phyloP scores from a whole-genome alignment of 148 eudicot genomes.

The Rhododendron henanense region DNA sequence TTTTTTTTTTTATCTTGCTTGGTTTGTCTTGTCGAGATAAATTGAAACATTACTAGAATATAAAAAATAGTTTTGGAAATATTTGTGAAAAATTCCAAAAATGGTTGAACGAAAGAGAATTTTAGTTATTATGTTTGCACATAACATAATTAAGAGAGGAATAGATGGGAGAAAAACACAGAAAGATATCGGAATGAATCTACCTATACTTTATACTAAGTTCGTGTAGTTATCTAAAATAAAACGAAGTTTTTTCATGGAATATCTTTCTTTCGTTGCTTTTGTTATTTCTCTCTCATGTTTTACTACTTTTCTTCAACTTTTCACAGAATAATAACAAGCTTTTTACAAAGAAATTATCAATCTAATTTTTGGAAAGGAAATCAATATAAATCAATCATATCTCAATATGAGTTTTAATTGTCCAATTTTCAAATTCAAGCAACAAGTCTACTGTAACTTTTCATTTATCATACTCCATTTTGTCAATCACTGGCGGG shows the following conservation, averaged over 20 bases:
- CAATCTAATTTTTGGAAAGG: neutral
- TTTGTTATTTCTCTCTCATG: neutral
- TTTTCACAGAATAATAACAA: neutral
- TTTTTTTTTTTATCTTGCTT: no score
- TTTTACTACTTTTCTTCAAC: neutral
- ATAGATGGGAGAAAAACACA: neutral
- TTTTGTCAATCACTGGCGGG: neutral
- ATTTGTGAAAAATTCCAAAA: neutral
- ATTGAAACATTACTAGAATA: neutral
- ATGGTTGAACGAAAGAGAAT: neutral
- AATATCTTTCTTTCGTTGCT: neutral
- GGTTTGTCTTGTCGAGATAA: neutral
- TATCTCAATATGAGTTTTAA: no score
- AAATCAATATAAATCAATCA: neutral
- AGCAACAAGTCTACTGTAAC: neutral
- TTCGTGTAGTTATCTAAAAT: neutral
- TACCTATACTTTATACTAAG: neutral
- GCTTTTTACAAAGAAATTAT: neutral
- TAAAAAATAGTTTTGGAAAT: neutral
- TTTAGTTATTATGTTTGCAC: neutral
- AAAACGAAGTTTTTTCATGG: neutral
- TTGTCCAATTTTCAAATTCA: neutral
- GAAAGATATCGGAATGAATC: neutral
- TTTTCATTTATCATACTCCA: neutral
- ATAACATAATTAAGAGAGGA: neutral